Evolutionary conservation across 805 yeast genomes (phyloP).

Genomic region (Barnettozyma pratensis): DNA sequence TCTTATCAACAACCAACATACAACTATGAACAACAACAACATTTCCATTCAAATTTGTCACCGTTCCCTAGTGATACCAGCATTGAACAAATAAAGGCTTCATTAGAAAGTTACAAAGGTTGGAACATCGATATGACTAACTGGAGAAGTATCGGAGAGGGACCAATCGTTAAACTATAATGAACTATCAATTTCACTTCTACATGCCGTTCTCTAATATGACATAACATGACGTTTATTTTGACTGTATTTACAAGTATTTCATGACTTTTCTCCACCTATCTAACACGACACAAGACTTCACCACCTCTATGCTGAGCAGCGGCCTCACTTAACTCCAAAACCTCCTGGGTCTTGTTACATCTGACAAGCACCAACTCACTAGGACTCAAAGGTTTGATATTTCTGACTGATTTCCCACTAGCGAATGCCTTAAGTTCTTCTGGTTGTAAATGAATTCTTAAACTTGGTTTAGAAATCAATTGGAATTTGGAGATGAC

Average conservation of each 20-base stretch:
- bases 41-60: constrained; percentile 11
- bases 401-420: constrained; percentile 69
- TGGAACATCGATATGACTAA: constrained; percentile 84
- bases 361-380: constrained; percentile 71
- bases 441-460: constrained; percentile 53
- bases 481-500: constrained; percentile 68
- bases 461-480: constrained; percentile 81
- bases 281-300: constrained; percentile 73
- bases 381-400: constrained; percentile 82
- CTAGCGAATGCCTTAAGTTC: constrained; percentile 71
- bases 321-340: constrained; percentile 86
- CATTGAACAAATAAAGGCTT: constrained; percentile 48
- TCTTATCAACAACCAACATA: constrained; percentile 12
- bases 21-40: constrained; percentile 1
- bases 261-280: constrained; percentile 1
- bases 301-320: constrained; percentile 67
- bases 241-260: constrained; percentile 4
- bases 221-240: too few relatives aligned
- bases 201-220: background rate
- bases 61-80: constrained; percentile 24
- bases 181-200: too few relatives aligned
- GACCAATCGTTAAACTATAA: constrained; percentile 50
- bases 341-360: constrained; percentile 40
- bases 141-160: constrained; percentile 72
- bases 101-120: constrained; percentile 67